Evolutionary conservation across 345 rosid genomes (phyloP).

Genomic region (Acer campestre): DNA sequence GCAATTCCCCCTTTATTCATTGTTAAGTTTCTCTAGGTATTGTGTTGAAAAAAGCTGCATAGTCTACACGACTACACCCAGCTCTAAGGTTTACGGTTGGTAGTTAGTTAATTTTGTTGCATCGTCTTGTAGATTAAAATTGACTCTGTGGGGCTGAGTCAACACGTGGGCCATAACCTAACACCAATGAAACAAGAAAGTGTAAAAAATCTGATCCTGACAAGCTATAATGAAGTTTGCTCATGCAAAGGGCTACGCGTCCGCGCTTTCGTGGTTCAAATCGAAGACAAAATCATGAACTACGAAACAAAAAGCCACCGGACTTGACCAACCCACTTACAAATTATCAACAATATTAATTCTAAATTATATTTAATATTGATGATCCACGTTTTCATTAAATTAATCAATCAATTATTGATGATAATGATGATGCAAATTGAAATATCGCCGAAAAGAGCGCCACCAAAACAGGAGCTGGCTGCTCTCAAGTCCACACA

Average conservation of each 20-base stretch:
- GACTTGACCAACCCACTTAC: background rate
- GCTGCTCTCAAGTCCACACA: background rate
- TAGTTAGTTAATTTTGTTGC: conserved; percentile 9
- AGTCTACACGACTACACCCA: no score
- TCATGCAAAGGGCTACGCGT: background rate
- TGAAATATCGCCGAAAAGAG: background rate
- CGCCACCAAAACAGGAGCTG: background rate
- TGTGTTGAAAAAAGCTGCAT: background rate
- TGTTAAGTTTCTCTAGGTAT: no score
- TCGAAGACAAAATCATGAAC: background rate
- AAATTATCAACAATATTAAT: background rate
- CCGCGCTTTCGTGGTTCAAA: background rate
- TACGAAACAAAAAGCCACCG: background rate
- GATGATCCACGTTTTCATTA: background rate
- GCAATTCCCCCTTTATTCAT: no score
- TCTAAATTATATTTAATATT: no score
- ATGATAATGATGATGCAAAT: background rate
- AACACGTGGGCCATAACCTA: background rate
- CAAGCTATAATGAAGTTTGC: background rate
- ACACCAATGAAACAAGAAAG: background rate
- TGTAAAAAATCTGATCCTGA: background rate
- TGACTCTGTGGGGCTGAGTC: background rate
- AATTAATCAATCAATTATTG: background rate
- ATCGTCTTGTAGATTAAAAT: background rate
- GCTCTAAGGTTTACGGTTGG: background rate